A percentile compares a stretch with the other conserved stretches of the same genome.
These are phyloP conservation scores for Neoboletus subvelutipes DNA, from an alignment of 768 basidiomycete species.

Conservation along the genomic window DNA sequence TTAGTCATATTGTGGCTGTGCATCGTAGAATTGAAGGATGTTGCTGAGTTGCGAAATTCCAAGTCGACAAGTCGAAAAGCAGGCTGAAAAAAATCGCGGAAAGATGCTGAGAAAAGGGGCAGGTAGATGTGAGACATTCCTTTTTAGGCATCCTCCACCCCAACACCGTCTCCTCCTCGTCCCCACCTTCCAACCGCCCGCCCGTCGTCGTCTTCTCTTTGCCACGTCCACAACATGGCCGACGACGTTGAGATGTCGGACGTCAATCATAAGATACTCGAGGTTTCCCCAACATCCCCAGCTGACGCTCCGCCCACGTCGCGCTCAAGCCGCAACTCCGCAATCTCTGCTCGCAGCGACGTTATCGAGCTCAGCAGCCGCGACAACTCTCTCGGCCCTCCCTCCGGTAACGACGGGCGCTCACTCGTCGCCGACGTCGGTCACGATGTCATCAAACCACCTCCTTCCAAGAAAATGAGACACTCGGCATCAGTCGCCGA, in stretches of 20 bases:
- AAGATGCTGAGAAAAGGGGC: slow-evolving; percentile 30
- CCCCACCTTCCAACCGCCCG: slow-evolving; percentile 21
- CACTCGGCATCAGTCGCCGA: slow-evolving; percentile 24
- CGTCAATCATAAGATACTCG: neutral
- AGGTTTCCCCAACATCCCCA: neutral
- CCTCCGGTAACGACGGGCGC: slow-evolving; percentile 15
- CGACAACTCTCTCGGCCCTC: slow-evolving; percentile 28
- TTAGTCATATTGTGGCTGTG: slow-evolving; percentile 27
- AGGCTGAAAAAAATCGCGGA: slow-evolving; percentile 26
- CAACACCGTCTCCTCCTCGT: slow-evolving; percentile 32
- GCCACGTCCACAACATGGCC: slow-evolving; percentile 13
- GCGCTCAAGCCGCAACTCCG: slow-evolving; percentile 17
- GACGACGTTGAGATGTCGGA: slow-evolving; percentile 34
- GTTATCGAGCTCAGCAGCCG: slow-evolving; percentile 31
- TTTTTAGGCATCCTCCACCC: slow-evolving; percentile 37
- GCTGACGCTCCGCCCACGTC: slow-evolving; percentile 10
- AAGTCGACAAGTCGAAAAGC: slow-evolving; percentile 24
- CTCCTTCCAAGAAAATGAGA: slow-evolving; percentile 31
- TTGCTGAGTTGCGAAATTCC: slow-evolving; percentile 25
- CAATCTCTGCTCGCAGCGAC: slow-evolving; percentile 21
- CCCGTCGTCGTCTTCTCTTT: neutral
- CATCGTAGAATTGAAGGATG: neutral
- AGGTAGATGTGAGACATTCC: slow-evolving; percentile 34
- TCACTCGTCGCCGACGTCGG: slow-evolving; percentile 14
- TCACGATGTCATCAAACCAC: slow-evolving; percentile 26